These are phyloP conservation scores for Mucor mucedo DNA, from an alignment of 371 early-diverging fungal genomes.

Conservation along the genomic window DNA sequence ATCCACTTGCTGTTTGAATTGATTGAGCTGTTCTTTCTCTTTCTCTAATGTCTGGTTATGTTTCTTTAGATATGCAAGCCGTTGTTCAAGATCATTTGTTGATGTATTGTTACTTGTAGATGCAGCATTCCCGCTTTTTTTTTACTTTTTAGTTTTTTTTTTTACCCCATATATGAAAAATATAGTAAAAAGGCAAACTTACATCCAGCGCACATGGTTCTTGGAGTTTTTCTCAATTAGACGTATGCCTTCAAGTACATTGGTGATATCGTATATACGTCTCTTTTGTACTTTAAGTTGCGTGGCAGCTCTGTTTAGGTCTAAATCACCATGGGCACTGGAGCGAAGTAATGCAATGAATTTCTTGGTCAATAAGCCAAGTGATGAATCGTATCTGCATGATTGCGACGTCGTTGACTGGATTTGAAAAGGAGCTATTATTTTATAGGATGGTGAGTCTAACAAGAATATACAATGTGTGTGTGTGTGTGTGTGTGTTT, in stretches of 20 bases:
- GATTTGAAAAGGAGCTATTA: not conserved
- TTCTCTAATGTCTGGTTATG: constrained; percentile 38
- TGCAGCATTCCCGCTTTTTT: constrained; percentile 23
- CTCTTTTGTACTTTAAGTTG: constrained; percentile 80
- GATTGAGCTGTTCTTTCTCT: constrained; percentile 30
- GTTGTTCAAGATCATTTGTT: constrained; percentile 32
- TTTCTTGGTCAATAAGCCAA: constrained; percentile 78
- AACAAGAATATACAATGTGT: not conserved
- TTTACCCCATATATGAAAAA: not conserved
- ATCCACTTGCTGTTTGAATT: constrained; percentile 38
- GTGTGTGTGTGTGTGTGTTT: not conserved
- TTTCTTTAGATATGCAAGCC: constrained; percentile 30
- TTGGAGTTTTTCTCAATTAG: constrained; percentile 79
- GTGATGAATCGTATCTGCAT: constrained; percentile 56
- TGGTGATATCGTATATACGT: constrained; percentile 88
- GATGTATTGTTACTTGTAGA: not conserved
- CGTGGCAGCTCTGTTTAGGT: constrained; percentile 74
- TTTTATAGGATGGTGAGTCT: not conserved
- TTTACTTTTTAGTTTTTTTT: not conserved
- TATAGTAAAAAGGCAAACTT: constrained; percentile 23
- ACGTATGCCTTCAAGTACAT: constrained; percentile 83
- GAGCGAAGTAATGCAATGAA: constrained; percentile 71
- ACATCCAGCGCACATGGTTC: constrained; percentile 86
- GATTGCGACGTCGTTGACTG: constrained; percentile 19
- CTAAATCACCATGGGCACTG: constrained; percentile 70